Conservation (phyloP, 352 stramenopile species). For the Globisporangium polare region DNA sequence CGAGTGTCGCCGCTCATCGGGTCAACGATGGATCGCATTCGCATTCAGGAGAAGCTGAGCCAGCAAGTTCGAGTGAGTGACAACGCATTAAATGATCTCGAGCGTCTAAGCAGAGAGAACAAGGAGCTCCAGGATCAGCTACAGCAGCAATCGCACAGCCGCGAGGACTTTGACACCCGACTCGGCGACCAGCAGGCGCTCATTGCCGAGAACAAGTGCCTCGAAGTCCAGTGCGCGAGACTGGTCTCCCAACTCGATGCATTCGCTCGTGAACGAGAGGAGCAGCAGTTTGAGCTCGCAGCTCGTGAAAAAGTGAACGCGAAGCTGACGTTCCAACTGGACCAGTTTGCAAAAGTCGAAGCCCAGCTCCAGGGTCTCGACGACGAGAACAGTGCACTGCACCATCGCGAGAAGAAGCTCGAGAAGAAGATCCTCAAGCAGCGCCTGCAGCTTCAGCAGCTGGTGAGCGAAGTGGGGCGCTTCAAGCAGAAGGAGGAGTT, state of each 20-base stretch:
- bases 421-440: constrained; percentile 36
- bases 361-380: constrained; percentile 18
- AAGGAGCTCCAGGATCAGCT: constrained; percentile 1
- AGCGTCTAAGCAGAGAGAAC: not conserved
- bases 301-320: constrained; percentile 7
- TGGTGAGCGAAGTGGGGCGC: constrained; percentile 11
- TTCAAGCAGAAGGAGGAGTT: constrained; percentile 20
- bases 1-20: constrained; percentile 2
- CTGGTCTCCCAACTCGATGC: not conserved
- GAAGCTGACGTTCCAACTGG: constrained; percentile 14
- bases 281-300: constrained; percentile 3
- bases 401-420: constrained; percentile 12
- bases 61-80: not conserved
- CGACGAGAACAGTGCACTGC: constrained; percentile 13
- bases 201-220: constrained; percentile 1
- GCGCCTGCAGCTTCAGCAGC: constrained; percentile 23
- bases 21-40: constrained; percentile 5
- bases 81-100: constrained; percentile 1
- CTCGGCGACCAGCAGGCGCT: not conserved
- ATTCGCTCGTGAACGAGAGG: not conserved
- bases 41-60: not conserved
- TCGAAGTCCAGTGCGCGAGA: constrained; percentile 5
- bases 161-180: constrained; percentile 1
- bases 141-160: constrained; percentile 5
- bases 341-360: constrained; percentile 20